Base-by-base conservation (phyloP, 208 protist genomes). In the Herpetomonas muscarum region DNA sequence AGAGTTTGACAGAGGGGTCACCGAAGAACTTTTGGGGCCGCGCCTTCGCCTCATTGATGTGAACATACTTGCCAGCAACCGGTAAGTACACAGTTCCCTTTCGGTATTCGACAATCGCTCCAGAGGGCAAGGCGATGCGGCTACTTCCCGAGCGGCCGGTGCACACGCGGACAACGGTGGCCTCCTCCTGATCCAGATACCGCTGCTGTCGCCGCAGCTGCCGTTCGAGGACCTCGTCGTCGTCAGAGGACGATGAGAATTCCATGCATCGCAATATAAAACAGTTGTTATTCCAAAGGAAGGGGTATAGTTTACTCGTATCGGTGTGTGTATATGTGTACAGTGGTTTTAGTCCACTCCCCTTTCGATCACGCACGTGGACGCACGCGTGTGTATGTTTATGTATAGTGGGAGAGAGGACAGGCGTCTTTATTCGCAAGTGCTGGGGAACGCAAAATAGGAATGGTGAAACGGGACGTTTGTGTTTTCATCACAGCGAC, bases 11-110 rank as follows among this genome's bases (percentile, higher is more conserved):
- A 46, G 31, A 57, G 4, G 48, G 54, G 50, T 75, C 62, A 21
- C 68, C 68, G 52, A 75, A 75, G 64, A 64, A 75, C 17, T 31
- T 28, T 5, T 57, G 58, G 2, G 68, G 61, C 24, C 61, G 62
- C 39, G 30, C 53, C 56, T 65, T 68, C 24, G 57, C 68, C 30
- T 34, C 28, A 26, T 42, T 51, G 41, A 69, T 61, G 36, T 75
- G 62, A 37, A 75, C 66, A 42, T 75, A 61, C 24, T 28, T 44
- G 42, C 55, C 59, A 32, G 61, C 57, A 21, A 70, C 55, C 2
- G 68, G 56, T 31, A 63, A 61, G 50, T 65, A 75, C n/a, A 75
- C 50, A 36, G 68, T 69, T 1, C 68, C 68, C 28, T 21, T 47
- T 22, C 50, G 48, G 34, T 6, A 7, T 22, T 46, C 41, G 19